Percentiles rank a stretch among this genome's conserved stretches.
Conservation (phyloP, 2,329 filamentous ascomycete species). For the Myriosclerotinia duriaeana region DNA sequence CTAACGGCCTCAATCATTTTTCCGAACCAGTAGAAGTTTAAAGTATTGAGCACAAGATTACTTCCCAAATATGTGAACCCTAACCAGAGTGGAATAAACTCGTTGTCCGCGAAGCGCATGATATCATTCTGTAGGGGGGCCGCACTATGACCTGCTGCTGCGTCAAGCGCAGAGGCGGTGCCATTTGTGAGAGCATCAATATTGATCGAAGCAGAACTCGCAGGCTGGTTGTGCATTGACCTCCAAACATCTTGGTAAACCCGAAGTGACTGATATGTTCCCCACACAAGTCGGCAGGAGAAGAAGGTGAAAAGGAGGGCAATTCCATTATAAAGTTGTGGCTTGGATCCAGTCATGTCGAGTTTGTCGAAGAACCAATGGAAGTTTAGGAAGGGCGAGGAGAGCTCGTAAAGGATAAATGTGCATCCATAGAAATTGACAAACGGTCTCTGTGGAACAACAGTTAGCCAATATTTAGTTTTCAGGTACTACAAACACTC, state of each 20-base stretch:
- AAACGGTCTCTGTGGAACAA: conserved; percentile 65
- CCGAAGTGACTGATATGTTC: conserved; percentile 67
- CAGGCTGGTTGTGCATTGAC: conserved; percentile 51
- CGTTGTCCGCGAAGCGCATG: conserved; percentile 52
- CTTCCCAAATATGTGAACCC: conserved; percentile 64
- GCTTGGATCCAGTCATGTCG: conserved; percentile 69
- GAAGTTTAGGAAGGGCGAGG: conserved; percentile 80
- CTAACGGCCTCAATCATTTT: conserved; percentile 81
- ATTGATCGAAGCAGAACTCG: conserved; percentile 38
- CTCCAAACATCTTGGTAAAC: conserved; percentile 70
- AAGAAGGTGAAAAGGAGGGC: conserved; percentile 73
- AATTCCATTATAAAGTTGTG: conserved; percentile 77
- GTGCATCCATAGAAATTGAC: conserved; percentile 78
- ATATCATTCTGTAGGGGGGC: conserved; percentile 41
- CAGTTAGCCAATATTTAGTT: conserved; percentile 1
- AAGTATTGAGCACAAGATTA: conserved; percentile 69
- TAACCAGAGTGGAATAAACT: conserved; percentile 68
- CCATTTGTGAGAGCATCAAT: conserved; percentile 40
- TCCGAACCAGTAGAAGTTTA: conserved; percentile 84
- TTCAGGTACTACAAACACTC: conserved; percentile 45
- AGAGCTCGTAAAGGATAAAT: conserved; percentile 87
- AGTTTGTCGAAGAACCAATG: conserved; percentile 94
- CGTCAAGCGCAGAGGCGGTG: conserved; percentile 43
- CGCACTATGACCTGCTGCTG: conserved; percentile 36
- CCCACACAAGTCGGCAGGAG: conserved; percentile 73